These are phyloP conservation scores for Hypsizygus marmoreus DNA, from an alignment of 768 basidiomycete genomes.

Conservation along the genomic window DNA sequence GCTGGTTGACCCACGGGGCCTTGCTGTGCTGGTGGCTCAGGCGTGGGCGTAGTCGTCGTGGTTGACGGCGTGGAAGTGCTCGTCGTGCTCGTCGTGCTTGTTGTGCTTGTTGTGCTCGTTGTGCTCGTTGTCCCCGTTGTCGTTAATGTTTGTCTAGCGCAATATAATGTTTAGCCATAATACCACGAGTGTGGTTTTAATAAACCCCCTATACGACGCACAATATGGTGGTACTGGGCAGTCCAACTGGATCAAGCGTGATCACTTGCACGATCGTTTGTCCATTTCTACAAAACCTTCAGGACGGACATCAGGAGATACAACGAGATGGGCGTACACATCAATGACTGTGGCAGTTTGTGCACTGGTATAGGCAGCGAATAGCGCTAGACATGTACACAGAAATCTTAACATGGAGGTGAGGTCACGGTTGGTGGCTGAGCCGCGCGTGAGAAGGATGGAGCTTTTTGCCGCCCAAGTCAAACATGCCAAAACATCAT, in stretches of 20 bases:
- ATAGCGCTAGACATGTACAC: conserved; percentile 13
- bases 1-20: conserved; percentile 63
- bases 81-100: conserved; percentile 19
- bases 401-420: conserved; percentile 17
- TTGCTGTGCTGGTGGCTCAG: conserved; percentile 32
- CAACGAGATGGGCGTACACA: conserved; percentile 37
- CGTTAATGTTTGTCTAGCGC: no score
- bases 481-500: no score
- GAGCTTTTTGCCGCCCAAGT: no score
- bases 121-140: conserved; percentile 18
- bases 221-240: conserved; percentile 16
- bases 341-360: conserved; percentile 53
- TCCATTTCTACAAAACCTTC: no score
- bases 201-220: conserved; percentile 1
- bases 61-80: conserved; percentile 20
- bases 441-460: no score
- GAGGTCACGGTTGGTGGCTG: not conserved
- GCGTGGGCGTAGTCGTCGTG: conserved; percentile 19
- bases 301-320: conserved; percentile 2
- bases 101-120: conserved; percentile 22
- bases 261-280: conserved; percentile 50
- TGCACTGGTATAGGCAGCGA: conserved; percentile 29
- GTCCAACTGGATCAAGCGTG: conserved; percentile 11
- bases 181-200: not conserved
- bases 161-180: no score